Conservation (phyloP, 768 basidiomycete genomes). For the Mycena alexandri region DNA sequence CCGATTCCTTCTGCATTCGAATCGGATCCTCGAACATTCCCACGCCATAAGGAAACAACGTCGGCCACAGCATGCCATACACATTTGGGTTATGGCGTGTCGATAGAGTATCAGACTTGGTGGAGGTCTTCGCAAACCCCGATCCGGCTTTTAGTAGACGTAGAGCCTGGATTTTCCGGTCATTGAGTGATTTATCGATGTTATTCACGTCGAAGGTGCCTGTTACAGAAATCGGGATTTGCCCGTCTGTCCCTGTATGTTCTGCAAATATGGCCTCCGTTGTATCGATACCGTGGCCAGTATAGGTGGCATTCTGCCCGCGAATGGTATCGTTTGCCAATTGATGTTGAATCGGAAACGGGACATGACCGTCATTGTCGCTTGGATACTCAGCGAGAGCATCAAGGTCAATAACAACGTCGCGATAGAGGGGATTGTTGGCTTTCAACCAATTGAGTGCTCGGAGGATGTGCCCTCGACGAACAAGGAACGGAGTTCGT, state of each 20-base stretch:
- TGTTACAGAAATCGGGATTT: neutral
- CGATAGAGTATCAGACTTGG: neutral
- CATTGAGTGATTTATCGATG: neutral
- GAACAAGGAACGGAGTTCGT: slow-evolving; percentile 31
- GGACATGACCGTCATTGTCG: too few species aligned
- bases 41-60: slow-evolving; percentile 19
- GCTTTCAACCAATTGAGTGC: too few species aligned
- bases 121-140: neutral
- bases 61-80: slow-evolving; percentile 36
- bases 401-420: too few species aligned
- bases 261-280: slow-evolving; percentile 12
- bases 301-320: neutral
- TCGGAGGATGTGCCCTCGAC: slow-evolving; percentile 11
- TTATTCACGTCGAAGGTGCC: too few species aligned
- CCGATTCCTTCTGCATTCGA: neutral
- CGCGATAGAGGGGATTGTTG: too few species aligned
- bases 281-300: neutral
- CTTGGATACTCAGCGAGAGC: too few species aligned
- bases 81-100: slow-evolving; percentile 30
- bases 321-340: too few species aligned
- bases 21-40: slow-evolving; percentile 31
- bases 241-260: neutral
- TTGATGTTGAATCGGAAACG: too few species aligned
- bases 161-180: neutral
- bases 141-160: neutral